Base-by-base conservation (phyloP, 352 stramenopile genomes). In the Phytophthora citrophthora region DNA sequence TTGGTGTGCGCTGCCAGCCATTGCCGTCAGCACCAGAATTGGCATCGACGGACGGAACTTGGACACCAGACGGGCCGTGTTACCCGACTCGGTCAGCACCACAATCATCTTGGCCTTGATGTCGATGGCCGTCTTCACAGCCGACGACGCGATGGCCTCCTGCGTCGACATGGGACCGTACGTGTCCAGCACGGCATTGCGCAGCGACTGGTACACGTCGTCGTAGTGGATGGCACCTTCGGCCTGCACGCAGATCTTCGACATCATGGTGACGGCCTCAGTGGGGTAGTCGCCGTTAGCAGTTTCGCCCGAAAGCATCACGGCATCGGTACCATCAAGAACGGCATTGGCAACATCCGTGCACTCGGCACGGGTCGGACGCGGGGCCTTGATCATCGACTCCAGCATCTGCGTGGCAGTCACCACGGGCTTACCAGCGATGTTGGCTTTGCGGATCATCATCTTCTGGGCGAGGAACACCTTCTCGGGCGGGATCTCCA, bases 91-190 rank as follows among this genome's bases (percentile, higher is more conserved):
- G 13, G 94, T 98, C 56, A 98, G 88, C 36, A 99, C 96, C 56
- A 99, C 90, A 10, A 41, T 41, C 36, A 41, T 41, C 13, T 41
- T 41, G 0, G 36, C 36, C 36, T 41, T 41, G 15, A 98, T 91
- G 74, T 99, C 96, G 72, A 98, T 96, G 26, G 96, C 91, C 34
- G 96, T 98, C 81, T 99, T 98, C 44, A 99, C 95, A 52, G 97
- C 96, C 20, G 96, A 98, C 27, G 88, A 97, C 20, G 93, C 96
- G 60, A 99, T 97, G 20, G 94, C 95, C 69, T 99, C 97, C 48
- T 84, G 73, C 43, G 80, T 91, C 55, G 62, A 79, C 80, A 91
- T 91, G 27, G 78, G 68, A 16, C 80, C 80, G 34, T 63, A 48
- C 15, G 50, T 74, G 49, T 86, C 79, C 12, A 88, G 64, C 48